Evolutionary conservation across 2,329 filamentous ascomycete genomes (phyloP).

Genomic region (Arthrobotrys musiformis): DNA sequence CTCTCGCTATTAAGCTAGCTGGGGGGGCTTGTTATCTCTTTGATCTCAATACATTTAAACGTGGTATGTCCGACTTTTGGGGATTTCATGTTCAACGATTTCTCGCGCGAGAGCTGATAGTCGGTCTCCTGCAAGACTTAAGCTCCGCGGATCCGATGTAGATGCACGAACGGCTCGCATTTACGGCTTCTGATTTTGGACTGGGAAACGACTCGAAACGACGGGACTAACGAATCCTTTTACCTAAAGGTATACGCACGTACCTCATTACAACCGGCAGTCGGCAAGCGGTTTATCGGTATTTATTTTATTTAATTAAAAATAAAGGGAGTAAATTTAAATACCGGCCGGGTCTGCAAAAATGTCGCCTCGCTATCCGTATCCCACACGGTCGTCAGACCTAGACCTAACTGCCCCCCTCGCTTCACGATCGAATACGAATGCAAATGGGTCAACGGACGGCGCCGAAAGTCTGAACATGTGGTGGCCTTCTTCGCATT

Average conservation of each 20-base stretch:
- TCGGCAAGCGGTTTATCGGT: too few relatives aligned
- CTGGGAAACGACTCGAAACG: too few relatives aligned
- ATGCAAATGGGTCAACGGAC: conserved; percentile 4
- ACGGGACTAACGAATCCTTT: too few relatives aligned
- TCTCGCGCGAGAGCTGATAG: not conserved
- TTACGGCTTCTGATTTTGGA: not conserved
- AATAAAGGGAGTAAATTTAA: too few relatives aligned
- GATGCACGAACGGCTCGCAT: not conserved
- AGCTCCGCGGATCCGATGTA: too few relatives aligned
- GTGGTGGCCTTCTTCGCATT: conserved; percentile 49
- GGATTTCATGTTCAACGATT: too few relatives aligned
- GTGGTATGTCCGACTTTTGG: conserved; percentile 11
- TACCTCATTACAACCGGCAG: not conserved
- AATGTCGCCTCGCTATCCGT: conserved; percentile 27
- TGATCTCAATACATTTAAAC: not conserved
- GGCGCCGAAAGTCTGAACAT: conserved; percentile 20
- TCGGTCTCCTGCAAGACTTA: too few relatives aligned
- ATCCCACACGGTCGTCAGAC: conserved; percentile 10
- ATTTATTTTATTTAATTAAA: too few relatives aligned
- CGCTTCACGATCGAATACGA: not conserved
- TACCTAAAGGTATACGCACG: not conserved
- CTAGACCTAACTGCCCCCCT: not conserved
- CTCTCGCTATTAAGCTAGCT: not conserved
- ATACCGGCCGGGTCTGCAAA: too few relatives aligned
- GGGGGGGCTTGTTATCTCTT: not conserved